Percentiles rank a stretch among this genome's conserved stretches.
Evolutionary conservation across 352 stramenopile genomes (phyloP).

Genomic region (Phytopythium delawarense): DNA sequence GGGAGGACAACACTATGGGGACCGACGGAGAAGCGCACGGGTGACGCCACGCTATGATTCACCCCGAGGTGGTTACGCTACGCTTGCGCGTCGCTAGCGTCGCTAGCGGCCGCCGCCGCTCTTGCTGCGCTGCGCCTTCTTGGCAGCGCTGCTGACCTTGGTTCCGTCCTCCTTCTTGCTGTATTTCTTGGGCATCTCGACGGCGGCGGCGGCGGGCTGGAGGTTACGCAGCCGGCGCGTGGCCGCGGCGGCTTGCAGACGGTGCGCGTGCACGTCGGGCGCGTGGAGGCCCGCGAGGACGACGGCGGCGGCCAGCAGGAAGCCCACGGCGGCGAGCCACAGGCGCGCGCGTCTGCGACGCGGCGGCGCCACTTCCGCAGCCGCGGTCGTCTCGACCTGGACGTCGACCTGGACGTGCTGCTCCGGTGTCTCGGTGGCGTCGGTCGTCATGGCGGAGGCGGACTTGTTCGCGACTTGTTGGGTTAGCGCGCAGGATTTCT

Average conservation of each 20-base stretch:
- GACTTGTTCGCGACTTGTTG: not conserved
- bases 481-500: too few relatives aligned
- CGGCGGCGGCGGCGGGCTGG: too few relatives aligned
- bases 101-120: not conserved
- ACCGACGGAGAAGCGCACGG: too few relatives aligned
- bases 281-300: not conserved
- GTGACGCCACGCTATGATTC: too few relatives aligned
- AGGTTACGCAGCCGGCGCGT: not conserved
- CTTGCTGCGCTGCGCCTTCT: not conserved
- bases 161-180: not conserved
- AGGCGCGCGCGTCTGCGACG: slow-evolving; percentile 1
- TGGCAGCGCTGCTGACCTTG: not conserved
- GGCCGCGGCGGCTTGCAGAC: not conserved
- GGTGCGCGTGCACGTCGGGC: not conserved
- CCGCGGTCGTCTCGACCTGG: not conserved
- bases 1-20: too few relatives aligned
- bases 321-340: not conserved
- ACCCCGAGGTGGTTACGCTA: too few relatives aligned
- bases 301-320: not conserved
- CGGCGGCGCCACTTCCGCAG: not conserved
- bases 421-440: not conserved
- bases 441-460: not conserved
- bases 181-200: not conserved
- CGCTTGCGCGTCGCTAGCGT: too few relatives aligned
- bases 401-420: not conserved